Percentiles rank a stretch among this genome's conserved stretches.
Evolutionary conservation across 805 yeast genomes (phyloP).

Genomic region (Blastobotrys robertii): DNA sequence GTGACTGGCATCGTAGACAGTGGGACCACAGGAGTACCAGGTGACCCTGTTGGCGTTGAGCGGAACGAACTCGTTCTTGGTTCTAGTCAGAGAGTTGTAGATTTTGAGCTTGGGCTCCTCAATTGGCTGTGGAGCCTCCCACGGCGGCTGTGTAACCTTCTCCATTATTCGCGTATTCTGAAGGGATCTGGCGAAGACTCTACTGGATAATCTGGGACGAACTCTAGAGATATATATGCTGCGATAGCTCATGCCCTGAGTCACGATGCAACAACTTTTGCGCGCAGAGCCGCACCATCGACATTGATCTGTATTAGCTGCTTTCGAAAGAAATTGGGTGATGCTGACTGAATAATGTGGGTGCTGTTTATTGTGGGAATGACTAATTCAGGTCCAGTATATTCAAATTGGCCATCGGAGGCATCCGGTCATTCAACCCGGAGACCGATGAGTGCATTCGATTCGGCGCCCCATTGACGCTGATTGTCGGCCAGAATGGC

Average conservation of each 20-base stretch:
- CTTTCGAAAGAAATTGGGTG: background rate
- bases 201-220: background rate
- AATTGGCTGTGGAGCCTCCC: conserved; percentile 33
- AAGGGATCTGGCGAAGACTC: background rate
- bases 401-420: conserved; percentile 54
- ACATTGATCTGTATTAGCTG: background rate
- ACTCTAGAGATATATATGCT: background rate
- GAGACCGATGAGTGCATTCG: conserved; percentile 75
- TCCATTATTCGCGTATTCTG: conserved; percentile 7
- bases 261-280: background rate
- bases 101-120: conserved; percentile 40
- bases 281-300: background rate
- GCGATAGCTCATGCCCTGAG: background rate
- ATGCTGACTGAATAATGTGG: background rate
- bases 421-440: conserved; percentile 87
- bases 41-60: conserved; percentile 49
- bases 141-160: conserved; percentile 38
- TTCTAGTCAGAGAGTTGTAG: conserved; percentile 75
- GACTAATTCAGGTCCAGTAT: conserved; percentile 11
- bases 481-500: conserved; percentile 93
- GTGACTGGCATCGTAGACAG: conserved; percentile 91
- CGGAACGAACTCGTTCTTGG: conserved; percentile 74
- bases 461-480: conserved; percentile 81
- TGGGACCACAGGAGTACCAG: conserved; percentile 99
- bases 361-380: background rate